Evolutionary conservation across 495 filamentous ascomycete genomes (phyloP), one percentile per base, ranked within the genome.

Genomic region (Geopyxis carbonaria): DNA sequence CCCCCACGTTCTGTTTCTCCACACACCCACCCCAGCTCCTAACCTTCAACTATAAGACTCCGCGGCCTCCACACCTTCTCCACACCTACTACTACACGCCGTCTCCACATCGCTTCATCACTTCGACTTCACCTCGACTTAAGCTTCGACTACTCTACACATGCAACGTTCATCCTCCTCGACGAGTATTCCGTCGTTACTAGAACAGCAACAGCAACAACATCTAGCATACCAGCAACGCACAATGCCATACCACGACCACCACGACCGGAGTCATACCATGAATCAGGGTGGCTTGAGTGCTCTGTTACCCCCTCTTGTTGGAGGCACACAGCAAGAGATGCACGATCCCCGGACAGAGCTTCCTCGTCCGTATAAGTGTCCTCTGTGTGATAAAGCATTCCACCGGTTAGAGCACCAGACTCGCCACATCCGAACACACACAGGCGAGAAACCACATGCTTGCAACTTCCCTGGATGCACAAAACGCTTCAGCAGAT

Each of bases 351-450:
- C 38, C 33, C 34, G 50, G n/a, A 51, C 50, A 23, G 89, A 95
- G 60, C 69, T 95, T 3, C 91, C 89, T 27, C 76, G 91, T 25
- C 89, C 89, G 0, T 97, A 97, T 70, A 94, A 95, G 62, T 97
- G 89, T 57, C 87, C 89, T 29, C 67, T 97, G 34, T 97, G 89
- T 69, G 91, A 95, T 53, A 93, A 94, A 67, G 89, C 89, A 22
- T 97, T 97, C 66, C 89, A 97, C 69, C 81, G 89, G 44, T 68
- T 97, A 34, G 89, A 97, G 63, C 89, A 97, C 58, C 89, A 97
- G 64, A 97, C 89, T 20, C 72, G 89, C 45, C 89, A 97, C 58
- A 95, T 97, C 55, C 73, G 89, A 47, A 95, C 91, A 5, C 89
- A 97, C 58, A 97, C 89, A 1, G 91, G 89, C 43, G 89, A 97